Evolutionary conservation across 2,329 filamentous ascomycete species (phyloP), one percentile per base, ranked within the genome.

Genomic region (Karstenula rhodostoma): DNA sequence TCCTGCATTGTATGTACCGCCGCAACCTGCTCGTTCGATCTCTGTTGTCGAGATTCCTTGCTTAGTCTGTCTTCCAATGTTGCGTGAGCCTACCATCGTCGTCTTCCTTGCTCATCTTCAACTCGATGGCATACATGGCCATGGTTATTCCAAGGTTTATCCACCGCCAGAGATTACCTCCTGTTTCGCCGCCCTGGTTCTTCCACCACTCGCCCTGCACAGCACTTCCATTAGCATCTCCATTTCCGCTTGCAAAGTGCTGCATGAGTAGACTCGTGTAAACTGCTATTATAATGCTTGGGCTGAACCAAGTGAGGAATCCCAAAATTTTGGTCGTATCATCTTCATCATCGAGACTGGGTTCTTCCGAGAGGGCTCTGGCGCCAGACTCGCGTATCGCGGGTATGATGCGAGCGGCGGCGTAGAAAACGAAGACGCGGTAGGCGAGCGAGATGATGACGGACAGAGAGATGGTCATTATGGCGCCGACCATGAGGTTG

Each of bases 251-350:
- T 75, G 93, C 91, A 73, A 99, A 98, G 78, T 99, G 95, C 77
- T 98, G 95, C 82, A 98, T 90, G 35, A 99, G 81, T 53, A 99
- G 81, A 78, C 94, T 97, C 2, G 95, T 99, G 78, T 99, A 99
- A 32, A 98, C 94, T 4, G 95, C 91, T 62, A 99, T 94, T 57
- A 99, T 84, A 58, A 98, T 96, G 25, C 92, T 96, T 0, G 95
- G 94, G 19, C 92, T 95, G 80, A 97, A 98, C 88, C 94, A 97
- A 69, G 90, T 95, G 43, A 98, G 82, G 65, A 97, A 87, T 0
- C 90, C 92, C 17, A 98, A 81, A 6, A 97, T 82, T 67, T 89
- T 90, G 68, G 89, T 92, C 23, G 93, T 92, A 8, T 89, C 89
- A 70, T 97, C 93, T 13, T 88, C 87, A 64, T 98, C 94, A 60